Evolutionary conservation across 139 green algal species (phyloP).

Genomic region (Ulvella scutata): DNA sequence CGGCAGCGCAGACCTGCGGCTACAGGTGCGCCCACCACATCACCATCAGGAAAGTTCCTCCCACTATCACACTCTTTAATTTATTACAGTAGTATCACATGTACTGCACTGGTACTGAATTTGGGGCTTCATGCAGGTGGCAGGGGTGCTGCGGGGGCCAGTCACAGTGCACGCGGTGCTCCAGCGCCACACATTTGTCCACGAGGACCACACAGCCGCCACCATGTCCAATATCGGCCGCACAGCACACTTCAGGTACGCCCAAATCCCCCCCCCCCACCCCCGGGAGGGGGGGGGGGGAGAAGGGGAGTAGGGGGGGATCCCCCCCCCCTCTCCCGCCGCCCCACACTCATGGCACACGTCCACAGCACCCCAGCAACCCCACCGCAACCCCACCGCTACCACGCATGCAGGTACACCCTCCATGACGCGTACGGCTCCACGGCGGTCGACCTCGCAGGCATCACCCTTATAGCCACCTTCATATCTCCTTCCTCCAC

Average conservation of each 20-base stretch:
- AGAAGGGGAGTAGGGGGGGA: too few relatives aligned
- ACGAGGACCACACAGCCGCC: neutral
- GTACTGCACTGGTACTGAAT: too few relatives aligned
- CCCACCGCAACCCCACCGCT: neutral
- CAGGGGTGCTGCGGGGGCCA: neutral
- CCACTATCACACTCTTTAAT: too few relatives aligned
- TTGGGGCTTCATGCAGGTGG: too few relatives aligned
- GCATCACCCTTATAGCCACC: neutral
- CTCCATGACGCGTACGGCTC: neutral
- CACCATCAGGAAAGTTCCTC: too few relatives aligned
- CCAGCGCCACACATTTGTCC: neutral
- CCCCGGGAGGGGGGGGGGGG: too few relatives aligned
- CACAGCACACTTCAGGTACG: neutral
- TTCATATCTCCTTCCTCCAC: too few relatives aligned
- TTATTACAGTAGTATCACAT: too few relatives aligned
- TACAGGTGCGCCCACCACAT: neutral
- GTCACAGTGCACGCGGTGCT: neutral
- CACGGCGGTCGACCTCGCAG: neutral
- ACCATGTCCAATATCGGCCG: neutral
- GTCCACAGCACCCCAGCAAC: too few relatives aligned
- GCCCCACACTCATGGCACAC: too few relatives aligned
- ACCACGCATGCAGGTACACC: neutral
- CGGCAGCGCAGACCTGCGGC: neutral
- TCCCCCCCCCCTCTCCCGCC: too few relatives aligned
- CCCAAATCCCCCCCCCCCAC: too few relatives aligned